Percentiles rank a stretch among this genome's conserved stretches.
phyloP scores from a whole-genome alignment of 768 basidiomycete species.

The Tricholoma hemisulphureum region DNA sequence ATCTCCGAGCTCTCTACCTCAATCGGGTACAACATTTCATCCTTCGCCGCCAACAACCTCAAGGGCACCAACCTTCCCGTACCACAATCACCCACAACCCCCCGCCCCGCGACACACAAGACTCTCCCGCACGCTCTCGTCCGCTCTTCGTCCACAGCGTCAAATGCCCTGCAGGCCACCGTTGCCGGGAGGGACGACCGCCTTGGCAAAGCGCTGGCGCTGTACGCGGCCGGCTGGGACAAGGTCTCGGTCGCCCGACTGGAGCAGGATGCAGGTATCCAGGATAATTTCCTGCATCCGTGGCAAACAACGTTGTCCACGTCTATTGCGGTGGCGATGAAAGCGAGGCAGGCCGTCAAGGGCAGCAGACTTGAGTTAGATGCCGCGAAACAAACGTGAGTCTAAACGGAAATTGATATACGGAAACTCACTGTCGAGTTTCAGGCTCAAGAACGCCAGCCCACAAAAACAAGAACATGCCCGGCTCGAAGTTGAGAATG shows the following conservation, averaged over 20 bases:
- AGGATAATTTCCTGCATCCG: slow-evolving; percentile 65
- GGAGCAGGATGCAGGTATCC: slow-evolving; percentile 74
- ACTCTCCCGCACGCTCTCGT: slow-evolving; percentile 94
- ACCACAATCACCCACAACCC: slow-evolving; percentile 54
- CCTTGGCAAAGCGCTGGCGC: slow-evolving; percentile 72
- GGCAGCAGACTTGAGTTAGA: slow-evolving; percentile 85
- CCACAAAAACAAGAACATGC: slow-evolving; percentile 88
- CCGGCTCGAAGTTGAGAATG: slow-evolving; percentile 87
- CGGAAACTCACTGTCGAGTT: not conserved
- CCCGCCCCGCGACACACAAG: slow-evolving; percentile 75
- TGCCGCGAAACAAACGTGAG: slow-evolving; percentile 83
- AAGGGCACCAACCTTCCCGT: slow-evolving; percentile 86
- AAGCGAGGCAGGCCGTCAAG: slow-evolving; percentile 82
- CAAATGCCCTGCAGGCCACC: slow-evolving; percentile 43
- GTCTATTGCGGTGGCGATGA: slow-evolving; percentile 86
- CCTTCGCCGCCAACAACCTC: slow-evolving; percentile 84
- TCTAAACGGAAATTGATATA: slow-evolving; percentile 10
- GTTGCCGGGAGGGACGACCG: slow-evolving; percentile 54
- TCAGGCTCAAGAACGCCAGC: slow-evolving; percentile 74
- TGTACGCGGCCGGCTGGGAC: slow-evolving; percentile 83
- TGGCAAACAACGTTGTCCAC: slow-evolving; percentile 88
- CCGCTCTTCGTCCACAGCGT: slow-evolving; percentile 70
- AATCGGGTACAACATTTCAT: slow-evolving; percentile 73
- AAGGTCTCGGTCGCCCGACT: slow-evolving; percentile 76
- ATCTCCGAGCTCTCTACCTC: slow-evolving; percentile 67